Evolutionary conservation across 768 basidiomycete species (phyloP), one percentile per base, ranked within the genome.

Genomic region (Naganishia onofrii): DNA sequence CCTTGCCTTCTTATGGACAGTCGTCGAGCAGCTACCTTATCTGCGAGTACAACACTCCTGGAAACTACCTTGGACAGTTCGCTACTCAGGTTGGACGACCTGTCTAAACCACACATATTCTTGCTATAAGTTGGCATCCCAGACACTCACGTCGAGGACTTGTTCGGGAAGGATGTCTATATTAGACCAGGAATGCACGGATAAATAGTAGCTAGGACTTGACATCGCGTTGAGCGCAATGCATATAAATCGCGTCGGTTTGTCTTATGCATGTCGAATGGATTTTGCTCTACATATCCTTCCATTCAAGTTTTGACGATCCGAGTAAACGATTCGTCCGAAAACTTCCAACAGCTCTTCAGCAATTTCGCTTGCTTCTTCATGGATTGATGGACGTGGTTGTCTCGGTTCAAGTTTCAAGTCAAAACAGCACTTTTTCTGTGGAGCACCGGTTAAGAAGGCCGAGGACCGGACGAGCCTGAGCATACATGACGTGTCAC

Each of bases 1-100:
- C 57, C 73, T 66, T 36, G 60, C 23, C 32, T 23, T 26, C 19
- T 6, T 51, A 44, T 26, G 31, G 12, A 36, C 38, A 66, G 54
- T 42, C 57, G 21, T 60, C 46, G 5, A 54, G 63, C 36, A 56
- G 29, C 29, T 75, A 68, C 68, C n/a, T 75, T 21, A 68, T 75
- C 36, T 73, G 75, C 69, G 75, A 76, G 68, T 70, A 65, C 63
- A 69, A 72, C 57, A 51, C 69, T 12, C 63, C 71, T 10, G 75
- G 75, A 0, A 76, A 76, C 70, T 56, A 55, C 60, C 65, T 68
- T 10, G 74, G 73, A 0, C 66, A 72, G 44, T 73, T 73, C 66
- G 55, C 31, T 26, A 48, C 72, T 21, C 67, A 73, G 58, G 71
- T 75, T 53, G 58, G 51, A 19, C 36, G 42, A 44, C 60, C 60